These are phyloP conservation scores for Rhizopogon roseolus DNA, from an alignment of 768 basidiomycete genomes.

Conservation along the genomic window DNA sequence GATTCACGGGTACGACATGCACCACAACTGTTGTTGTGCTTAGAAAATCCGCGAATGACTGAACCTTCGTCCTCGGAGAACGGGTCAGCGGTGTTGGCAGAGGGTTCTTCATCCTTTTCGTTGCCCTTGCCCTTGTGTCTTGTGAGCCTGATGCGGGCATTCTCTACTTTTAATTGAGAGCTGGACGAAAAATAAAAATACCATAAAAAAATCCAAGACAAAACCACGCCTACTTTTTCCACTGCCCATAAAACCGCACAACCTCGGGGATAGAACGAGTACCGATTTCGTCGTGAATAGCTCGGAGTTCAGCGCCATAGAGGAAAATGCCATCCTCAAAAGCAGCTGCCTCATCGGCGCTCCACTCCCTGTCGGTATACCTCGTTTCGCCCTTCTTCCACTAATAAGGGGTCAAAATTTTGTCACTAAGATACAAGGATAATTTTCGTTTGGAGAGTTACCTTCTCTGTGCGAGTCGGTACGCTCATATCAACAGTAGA, in stretches of 20 bases:
- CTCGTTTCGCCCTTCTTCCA: constrained; percentile 69
- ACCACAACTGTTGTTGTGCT: constrained; percentile 60
- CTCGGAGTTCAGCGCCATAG: constrained; percentile 79
- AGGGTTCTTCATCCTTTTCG: constrained; percentile 19
- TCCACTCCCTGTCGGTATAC: constrained; percentile 71
- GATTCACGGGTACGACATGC: constrained; percentile 83
- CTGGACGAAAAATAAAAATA: constrained; percentile 29
- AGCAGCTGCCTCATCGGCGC: constrained; percentile 57
- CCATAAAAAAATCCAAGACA: constrained; percentile 5
- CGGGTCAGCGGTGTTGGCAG: constrained; percentile 26
- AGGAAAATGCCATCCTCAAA: constrained; percentile 72
- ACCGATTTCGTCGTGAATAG: constrained; percentile 69
- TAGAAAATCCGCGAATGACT: constrained; percentile 53
- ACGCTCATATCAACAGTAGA: constrained; percentile 62
- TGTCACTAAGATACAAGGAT: constrained; percentile 5
- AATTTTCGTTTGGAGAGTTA: constrained; percentile 21
- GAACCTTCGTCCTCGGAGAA: constrained; percentile 73
- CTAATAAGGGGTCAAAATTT: constrained; percentile 30
- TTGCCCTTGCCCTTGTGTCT: constrained; percentile 26
- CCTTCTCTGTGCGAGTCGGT: constrained; percentile 59
- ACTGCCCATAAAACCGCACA: constrained; percentile 79
- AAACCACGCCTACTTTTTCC: constrained; percentile 64
- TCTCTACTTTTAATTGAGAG: constrained; percentile 65
- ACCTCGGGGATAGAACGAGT: constrained; percentile 70
- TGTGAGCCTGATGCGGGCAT: constrained; percentile 41